Conservation (phyloP, 2,329 filamentous ascomycete genomes). For the Cucurbitaria berberidis region DNA sequence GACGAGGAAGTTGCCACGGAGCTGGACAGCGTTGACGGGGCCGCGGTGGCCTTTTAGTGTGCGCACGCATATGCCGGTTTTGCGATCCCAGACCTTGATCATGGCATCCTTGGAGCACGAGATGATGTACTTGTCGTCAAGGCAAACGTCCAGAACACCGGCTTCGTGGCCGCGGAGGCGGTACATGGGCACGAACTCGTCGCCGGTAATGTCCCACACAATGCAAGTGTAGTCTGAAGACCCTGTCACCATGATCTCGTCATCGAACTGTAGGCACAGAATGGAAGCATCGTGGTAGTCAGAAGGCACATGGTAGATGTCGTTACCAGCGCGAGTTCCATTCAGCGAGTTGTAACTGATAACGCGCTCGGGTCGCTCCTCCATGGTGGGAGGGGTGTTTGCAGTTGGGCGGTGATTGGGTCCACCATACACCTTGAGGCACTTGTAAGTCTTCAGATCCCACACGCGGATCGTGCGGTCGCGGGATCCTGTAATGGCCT, state of each 20-base stretch:
- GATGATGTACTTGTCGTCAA: conserved; percentile 90
- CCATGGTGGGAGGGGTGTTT: conserved; percentile 56
- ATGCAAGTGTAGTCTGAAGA: conserved; percentile 93
- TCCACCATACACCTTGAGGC: conserved; percentile 81
- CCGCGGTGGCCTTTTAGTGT: conserved; percentile 85
- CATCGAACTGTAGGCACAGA: conserved; percentile 92
- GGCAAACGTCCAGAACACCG: conserved; percentile 91
- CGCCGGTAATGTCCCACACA: conserved; percentile 85
- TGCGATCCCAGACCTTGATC: conserved; percentile 93
- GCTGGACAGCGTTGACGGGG: conserved; percentile 94
- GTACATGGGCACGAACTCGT: conserved; percentile 66
- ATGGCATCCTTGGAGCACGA: conserved; percentile 96
- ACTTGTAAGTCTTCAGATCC: conserved; percentile 89
- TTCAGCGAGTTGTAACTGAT: conserved; percentile 55
- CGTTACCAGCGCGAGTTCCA: conserved; percentile 54
- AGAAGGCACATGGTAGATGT: conserved; percentile 54
- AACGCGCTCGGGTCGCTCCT: conserved; percentile 51
- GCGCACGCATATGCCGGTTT: conserved; percentile 75
- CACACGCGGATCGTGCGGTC: conserved; percentile 96
- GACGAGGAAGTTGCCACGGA: conserved; percentile 90
- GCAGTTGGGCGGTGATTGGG: conserved; percentile 65
- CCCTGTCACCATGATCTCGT: conserved; percentile 90
- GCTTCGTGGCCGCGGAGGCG: conserved; percentile 80
- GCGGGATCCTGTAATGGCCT: conserved; percentile 95
- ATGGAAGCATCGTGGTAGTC: conserved; percentile 89